These are phyloP conservation scores for Iris macrosiphon DNA, from an alignment of 106 monocot species.

Conservation along the genomic window DNA sequence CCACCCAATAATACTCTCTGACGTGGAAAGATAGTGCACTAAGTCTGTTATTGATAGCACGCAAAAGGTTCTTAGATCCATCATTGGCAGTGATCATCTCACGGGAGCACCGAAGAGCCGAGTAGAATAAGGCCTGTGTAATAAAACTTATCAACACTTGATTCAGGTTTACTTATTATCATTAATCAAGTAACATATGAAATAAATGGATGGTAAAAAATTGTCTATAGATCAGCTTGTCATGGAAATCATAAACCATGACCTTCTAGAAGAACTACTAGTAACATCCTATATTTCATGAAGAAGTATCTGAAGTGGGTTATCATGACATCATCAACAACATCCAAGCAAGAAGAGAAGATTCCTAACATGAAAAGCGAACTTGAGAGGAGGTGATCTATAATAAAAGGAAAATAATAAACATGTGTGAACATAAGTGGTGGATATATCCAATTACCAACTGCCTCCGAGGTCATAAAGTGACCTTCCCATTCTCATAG, in stretches of 20 bases:
- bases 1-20: constrained; percentile 91
- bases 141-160: constrained; percentile 1
- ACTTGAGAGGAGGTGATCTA: not conserved
- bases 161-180: not conserved
- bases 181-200: too few species aligned
- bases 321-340: not conserved
- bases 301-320: not conserved
- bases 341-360: not conserved
- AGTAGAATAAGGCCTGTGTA: constrained; percentile 87
- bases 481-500: too few species aligned
- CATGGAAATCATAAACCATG: not conserved
- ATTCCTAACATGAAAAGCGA: not conserved
- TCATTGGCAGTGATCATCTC: constrained; percentile 79
- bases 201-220: too few species aligned
- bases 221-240: too few species aligned
- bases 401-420: not conserved
- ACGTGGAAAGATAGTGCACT: constrained; percentile 92
- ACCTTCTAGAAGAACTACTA: not conserved
- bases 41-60: constrained; percentile 78
- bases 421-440: too few species aligned
- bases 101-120: constrained; percentile 71
- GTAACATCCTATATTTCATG: not conserved
- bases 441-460: not conserved
- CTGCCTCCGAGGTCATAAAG: too few species aligned
- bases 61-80: constrained; percentile 68